Conservation (phyloP, 495 filamentous ascomycete genomes). For the Acidiella bohemica region DNA sequence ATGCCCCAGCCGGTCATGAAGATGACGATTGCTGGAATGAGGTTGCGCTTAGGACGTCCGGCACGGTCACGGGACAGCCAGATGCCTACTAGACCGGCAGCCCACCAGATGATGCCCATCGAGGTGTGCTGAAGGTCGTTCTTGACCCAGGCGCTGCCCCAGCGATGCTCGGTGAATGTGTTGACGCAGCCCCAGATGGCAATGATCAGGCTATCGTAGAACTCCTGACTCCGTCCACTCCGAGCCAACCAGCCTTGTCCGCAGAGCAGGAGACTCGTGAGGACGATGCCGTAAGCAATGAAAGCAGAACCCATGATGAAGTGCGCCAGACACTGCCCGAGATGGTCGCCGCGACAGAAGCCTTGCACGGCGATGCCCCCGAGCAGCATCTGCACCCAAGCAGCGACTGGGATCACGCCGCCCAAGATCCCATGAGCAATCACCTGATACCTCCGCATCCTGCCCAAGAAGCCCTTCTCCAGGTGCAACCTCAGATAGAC, state of each 20-base stretch:
- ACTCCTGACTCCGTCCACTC: constrained; percentile 84
- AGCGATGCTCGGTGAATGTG: constrained; percentile 94
- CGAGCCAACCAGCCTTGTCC: constrained; percentile 78
- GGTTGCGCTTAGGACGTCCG: constrained; percentile 77
- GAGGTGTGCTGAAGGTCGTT: constrained; percentile 95
- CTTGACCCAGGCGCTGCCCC: constrained; percentile 79
- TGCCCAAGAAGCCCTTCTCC: constrained; percentile 64
- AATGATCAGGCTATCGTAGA: constrained; percentile 88
- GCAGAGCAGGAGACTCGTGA: constrained; percentile 75
- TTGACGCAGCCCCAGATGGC: constrained; percentile 92
- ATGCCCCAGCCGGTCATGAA: constrained; percentile 91
- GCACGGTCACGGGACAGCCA: constrained; percentile 77
- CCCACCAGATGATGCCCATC: constrained; percentile 98
- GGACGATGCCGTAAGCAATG: constrained; percentile 79
- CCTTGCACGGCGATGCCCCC: constrained; percentile 86
- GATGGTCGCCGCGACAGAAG: constrained; percentile 85
- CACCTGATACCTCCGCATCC: constrained; percentile 59
- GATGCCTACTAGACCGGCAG: constrained; percentile 76
- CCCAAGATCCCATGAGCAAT: constrained; percentile 67
- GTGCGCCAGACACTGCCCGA: constrained; percentile 88
- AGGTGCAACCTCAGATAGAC: constrained; percentile 84
- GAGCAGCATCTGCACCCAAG: constrained; percentile 94
- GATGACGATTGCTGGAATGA: constrained; percentile 84
- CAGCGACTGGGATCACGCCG: constrained; percentile 70
- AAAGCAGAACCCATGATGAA: constrained; percentile 99